Conservation (phyloP, 768 basidiomycete genomes). For the Phanerochaete carnosa region DNA sequence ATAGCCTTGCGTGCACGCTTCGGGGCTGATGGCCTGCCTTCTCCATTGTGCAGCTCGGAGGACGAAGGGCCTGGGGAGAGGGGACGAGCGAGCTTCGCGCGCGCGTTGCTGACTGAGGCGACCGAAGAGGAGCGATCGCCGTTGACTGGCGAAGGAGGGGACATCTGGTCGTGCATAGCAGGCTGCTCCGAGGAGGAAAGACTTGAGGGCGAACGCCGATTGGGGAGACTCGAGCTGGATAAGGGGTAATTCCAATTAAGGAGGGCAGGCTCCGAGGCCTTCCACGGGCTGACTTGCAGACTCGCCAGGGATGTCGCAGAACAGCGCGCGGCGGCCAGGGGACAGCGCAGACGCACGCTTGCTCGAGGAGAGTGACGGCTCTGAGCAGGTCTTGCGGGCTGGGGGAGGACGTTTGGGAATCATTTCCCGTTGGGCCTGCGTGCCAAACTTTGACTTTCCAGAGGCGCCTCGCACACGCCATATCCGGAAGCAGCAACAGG, state of each 20-base stretch:
- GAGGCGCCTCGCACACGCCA: constrained; percentile 6
- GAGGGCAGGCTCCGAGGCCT: constrained; percentile 11
- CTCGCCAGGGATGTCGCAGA: background rate
- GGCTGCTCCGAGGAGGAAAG: background rate
- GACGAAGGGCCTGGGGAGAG: constrained; percentile 6
- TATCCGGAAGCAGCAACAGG: background rate
- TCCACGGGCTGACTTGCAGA: constrained; percentile 6
- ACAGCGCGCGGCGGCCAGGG: background rate
- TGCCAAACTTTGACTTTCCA: constrained; percentile 13
- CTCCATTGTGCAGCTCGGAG: background rate
- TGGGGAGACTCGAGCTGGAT: background rate
- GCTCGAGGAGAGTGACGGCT: background rate
- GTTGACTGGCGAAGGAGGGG: constrained; percentile 5
- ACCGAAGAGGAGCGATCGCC: background rate
- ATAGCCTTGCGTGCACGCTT: constrained; percentile 86
- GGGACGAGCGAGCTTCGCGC: constrained; percentile 12
- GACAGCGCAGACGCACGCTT: background rate
- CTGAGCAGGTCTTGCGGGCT: background rate
- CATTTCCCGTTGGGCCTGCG: background rate
- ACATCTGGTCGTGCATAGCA: constrained; percentile 1
- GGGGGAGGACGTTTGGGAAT: constrained; percentile 4
- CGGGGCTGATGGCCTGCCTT: constrained; percentile 50
- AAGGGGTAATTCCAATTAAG: background rate
- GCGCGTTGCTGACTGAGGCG: constrained; percentile 1
- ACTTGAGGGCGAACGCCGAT: background rate